Conservation (phyloP, 768 basidiomycete species). For the Polyporus arcularius region DNA sequence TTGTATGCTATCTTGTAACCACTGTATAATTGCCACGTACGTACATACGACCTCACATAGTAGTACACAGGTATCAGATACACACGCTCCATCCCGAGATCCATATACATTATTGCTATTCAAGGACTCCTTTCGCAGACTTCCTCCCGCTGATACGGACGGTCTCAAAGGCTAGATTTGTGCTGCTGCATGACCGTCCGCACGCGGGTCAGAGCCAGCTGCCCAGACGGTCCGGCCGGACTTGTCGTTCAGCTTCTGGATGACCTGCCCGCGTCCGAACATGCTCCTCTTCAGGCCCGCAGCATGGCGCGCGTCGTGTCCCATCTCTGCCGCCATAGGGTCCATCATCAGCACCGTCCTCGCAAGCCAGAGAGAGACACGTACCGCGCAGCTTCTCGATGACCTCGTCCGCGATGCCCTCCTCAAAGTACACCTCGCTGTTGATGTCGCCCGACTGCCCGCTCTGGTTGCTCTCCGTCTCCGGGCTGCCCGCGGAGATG, state of each 20-base stretch:
- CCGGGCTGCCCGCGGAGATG: conserved; percentile 83
- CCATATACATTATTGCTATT: no score
- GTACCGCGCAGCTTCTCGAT: conserved; percentile 68
- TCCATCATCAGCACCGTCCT: background rate
- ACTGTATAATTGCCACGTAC: background rate
- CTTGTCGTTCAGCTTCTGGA: conserved; percentile 71
- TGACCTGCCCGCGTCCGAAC: conserved; percentile 88
- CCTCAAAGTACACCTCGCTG: conserved; percentile 89
- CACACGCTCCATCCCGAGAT: no score
- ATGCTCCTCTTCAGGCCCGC: conserved; percentile 60
- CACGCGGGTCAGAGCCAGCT: conserved; percentile 87
- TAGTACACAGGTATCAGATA: background rate
- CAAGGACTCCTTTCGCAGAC: no score
- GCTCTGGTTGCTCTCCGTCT: conserved; percentile 47
- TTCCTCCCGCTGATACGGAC: no score
- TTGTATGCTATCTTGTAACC: background rate
- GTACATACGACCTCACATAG: no score
- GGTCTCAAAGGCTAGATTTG: conserved; percentile 67
- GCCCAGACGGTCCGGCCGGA: conserved; percentile 87
- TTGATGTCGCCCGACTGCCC: conserved; percentile 65
- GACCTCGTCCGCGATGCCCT: conserved; percentile 65
- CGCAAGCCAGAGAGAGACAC: conserved; percentile 16
- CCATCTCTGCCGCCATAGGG: conserved; percentile 62
- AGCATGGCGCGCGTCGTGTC: conserved; percentile 74
- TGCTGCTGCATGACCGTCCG: conserved; percentile 84